Evolutionary conservation across 2,329 filamentous ascomycete species (phyloP), one percentile per base, ranked within the genome.

Genomic region (Trichophyton verrucosum): DNA sequence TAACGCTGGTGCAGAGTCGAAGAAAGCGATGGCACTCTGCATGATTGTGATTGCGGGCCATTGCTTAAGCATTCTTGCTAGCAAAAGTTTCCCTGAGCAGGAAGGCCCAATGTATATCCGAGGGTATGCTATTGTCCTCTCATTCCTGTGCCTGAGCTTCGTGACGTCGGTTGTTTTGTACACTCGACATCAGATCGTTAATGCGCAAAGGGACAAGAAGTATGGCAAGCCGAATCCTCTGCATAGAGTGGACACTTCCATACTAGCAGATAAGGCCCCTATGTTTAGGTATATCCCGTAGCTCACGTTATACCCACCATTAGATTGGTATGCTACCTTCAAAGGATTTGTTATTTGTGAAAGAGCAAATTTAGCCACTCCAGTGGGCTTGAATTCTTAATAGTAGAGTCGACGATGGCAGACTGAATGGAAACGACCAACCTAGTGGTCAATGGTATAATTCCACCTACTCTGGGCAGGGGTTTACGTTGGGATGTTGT

Each of bases 41-140:
- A 62, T 64, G n/a, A 44, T 64, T 30, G 61, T 62, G 15, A 62
- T 64, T 40, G 58, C 56, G 1, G 63, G 63, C 6, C 63, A 64
- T 58, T 64, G 60, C 57, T 63, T 62, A 62, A 64, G 63, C 40
- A 64, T 64, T 27, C 62, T 64, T n/a, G 63, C 60, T 15, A 64
- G 61, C 59, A 63, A 64, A 49, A 64, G 63, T 36, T 64, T 64
- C 22, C 63, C 63, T 8, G 38, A 27, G 5, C 55, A 33, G 1
- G 61, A 64, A 46, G 58, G 53, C 5, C 61, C 61, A 3, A 58
- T 7, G 20, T 62, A 59, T 56, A 42, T 49, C 27, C 63, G 62
- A 20, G 63, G 62, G 3, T 64, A 64, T 60, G 33, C 55, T 17
- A 61, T 63, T 55, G 62, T 63, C 33, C 60, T 64, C n/a, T 44